A percentile compares a stretch with the other conserved stretches of the same genome.
Conservation (phyloP, 768 basidiomycete species). For the Dioszegia crocea region DNA sequence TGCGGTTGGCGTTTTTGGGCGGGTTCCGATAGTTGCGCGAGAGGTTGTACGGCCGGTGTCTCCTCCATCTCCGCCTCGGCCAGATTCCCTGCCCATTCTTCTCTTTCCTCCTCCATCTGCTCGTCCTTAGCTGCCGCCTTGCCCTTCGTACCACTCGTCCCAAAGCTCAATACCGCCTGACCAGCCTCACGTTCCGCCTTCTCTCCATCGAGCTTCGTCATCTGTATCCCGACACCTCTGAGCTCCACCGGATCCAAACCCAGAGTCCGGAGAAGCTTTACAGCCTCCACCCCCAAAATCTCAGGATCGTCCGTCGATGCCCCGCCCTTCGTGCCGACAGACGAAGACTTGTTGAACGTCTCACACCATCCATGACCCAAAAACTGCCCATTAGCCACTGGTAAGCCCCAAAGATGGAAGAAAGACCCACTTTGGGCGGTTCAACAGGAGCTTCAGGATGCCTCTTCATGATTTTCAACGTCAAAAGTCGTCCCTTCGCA, state of each 20-base stretch:
- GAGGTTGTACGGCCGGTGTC: background rate
- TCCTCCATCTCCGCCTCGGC: background rate
- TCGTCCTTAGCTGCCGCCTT: conserved; percentile 2
- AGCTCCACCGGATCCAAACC: conserved; percentile 77
- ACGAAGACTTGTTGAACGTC: conserved; percentile 68
- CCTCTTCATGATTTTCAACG: conserved; percentile 83
- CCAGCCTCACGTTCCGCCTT: conserved; percentile 51
- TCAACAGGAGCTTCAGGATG: conserved; percentile 82
- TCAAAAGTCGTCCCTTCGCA: conserved; percentile 69
- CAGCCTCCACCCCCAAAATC: conserved; percentile 71
- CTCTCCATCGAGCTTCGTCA: conserved; percentile 73
- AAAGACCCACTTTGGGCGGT: conserved; percentile 68
- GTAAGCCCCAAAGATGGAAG: background rate
- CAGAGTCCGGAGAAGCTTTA: conserved; percentile 68
- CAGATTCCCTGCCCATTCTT: background rate
- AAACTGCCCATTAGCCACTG: conserved; percentile 56
- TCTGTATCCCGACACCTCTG: conserved; percentile 86
- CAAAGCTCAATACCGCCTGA: conserved; percentile 64
- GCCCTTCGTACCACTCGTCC: background rate
- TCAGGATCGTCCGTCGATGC: conserved; percentile 68
- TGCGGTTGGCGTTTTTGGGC: background rate
- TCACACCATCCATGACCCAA: conserved; percentile 87
- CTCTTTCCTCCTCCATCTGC: background rate
- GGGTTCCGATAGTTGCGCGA: background rate
- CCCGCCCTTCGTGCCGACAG: conserved; percentile 61